These are phyloP conservation scores for Cryptococcus sp. DNA, from an alignment of 1,284 basidiomycete species.

Conservation along the genomic window DNA sequence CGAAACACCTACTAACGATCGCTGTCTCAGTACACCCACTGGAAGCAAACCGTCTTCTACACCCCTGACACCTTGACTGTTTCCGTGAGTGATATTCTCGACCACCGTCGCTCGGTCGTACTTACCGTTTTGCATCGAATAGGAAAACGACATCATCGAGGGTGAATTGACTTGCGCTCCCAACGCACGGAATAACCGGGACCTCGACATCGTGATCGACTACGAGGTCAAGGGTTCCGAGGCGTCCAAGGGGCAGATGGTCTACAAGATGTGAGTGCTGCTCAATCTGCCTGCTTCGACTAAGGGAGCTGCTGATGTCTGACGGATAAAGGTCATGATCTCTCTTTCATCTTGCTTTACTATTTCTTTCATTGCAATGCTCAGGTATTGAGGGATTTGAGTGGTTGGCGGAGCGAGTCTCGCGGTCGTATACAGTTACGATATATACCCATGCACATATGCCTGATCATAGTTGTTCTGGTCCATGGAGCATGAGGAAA, in stretches of 20 bases:
- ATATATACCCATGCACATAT: constrained; percentile 10
- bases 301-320: constrained; percentile 35
- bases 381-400: too few relatives aligned
- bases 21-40: constrained; percentile 75
- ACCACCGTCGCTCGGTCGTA: background rate
- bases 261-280: constrained; percentile 56
- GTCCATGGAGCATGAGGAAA: too few relatives aligned
- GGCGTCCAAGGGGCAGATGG: constrained; percentile 46
- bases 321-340: constrained; percentile 42
- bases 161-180: constrained; percentile 77
- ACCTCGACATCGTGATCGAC: constrained; percentile 81
- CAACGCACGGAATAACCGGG: constrained; percentile 86
- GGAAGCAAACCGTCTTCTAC: constrained; percentile 99
- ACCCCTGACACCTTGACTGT: constrained; percentile 69
- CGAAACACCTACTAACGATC: background rate
- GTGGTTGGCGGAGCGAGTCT: background rate
- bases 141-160: constrained; percentile 68
- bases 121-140: background rate
- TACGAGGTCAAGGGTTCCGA: constrained; percentile 62
- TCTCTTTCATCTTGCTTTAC: background rate
- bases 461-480: too few relatives aligned
- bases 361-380: background rate
- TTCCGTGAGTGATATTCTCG: constrained; percentile 40
- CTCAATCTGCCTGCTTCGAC: background rate
- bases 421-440: constrained; percentile 1